These are phyloP conservation scores for Leccinum variicolor DNA, from an alignment of 768 basidiomycete genomes.

Conservation along the genomic window DNA sequence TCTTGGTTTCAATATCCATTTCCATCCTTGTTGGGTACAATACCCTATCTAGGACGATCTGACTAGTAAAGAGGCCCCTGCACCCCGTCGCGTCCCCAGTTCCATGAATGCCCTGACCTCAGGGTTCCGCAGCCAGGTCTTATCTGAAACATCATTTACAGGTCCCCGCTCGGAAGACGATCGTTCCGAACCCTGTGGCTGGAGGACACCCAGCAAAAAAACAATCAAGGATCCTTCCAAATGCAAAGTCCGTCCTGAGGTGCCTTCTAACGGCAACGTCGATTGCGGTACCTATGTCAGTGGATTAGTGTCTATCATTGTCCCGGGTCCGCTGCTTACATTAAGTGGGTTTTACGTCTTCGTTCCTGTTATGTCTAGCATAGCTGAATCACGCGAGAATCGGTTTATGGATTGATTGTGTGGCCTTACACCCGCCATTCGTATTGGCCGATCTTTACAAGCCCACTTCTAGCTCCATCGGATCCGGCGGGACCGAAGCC, in stretches of 20 bases:
- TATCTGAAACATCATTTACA: background rate
- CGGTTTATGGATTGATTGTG: background rate
- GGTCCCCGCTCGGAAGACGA: background rate
- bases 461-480: background rate
- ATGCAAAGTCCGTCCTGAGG: background rate
- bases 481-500: background rate
- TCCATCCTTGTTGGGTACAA: background rate
- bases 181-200: background rate
- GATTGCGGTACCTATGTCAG: background rate
- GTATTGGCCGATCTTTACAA: background rate
- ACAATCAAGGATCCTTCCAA: background rate
- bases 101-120: background rate
- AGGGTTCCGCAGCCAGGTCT: background rate
- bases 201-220: background rate
- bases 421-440: background rate
- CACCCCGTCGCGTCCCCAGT: background rate
- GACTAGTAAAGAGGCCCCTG: background rate
- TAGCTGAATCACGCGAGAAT: background rate
- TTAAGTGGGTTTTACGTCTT: background rate
- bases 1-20: background rate
- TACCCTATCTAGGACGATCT: background rate
- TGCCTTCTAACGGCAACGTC: background rate
- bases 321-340: background rate
- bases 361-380: background rate
- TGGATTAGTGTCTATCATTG: background rate